Base-by-base conservation (phyloP, 257 asterid species). In the Primulina tabacum region DNA sequence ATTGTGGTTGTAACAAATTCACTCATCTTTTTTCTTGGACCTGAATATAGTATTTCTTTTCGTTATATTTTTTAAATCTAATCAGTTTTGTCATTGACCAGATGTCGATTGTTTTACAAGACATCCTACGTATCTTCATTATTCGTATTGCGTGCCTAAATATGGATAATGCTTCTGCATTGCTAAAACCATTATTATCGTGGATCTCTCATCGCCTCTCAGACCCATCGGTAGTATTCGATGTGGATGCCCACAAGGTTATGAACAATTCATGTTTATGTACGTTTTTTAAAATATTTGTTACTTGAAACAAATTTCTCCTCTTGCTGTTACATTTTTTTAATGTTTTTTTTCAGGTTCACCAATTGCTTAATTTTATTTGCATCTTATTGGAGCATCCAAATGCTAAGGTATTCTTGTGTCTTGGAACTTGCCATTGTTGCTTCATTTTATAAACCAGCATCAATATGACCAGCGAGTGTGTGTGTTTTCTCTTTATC, bases 381-480 rank as follows among this genome's bases (percentile, higher is more conserved):
- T 83, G 89, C 64, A 78, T 85, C 78, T 80, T 94, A 67, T 74
- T 89, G 85, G 97, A 94, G 79, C 99, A 94, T 80, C 97, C 97
- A 61, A 76, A 79, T 81, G 96, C 97, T 33, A 91, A 94, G 97
- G 99, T 93, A 68, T 70, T 71, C 67, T 68, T 60, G 18, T 65
- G 58, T 62, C 73, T 30, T 37, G 28, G 7, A 61, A 55, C 64
- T 73, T 62, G 56, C 59, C 73, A 24, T 29, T 64, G 53, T 73
- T 68, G 34, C 24, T 20, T 28, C 62, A 14, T 24, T 64, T 62
- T 53, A 5, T 50, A n/a, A 64, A 37, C n/a, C 30, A 28, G 30
- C 52, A 57, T 70, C 60, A 47, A 33, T 53, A 40, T 24, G 33
- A 38, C 58, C 21, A 62, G 57, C 52, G 24, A 47, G 18, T 30